Base-by-base conservation (phyloP, 257 asterid genomes). In the Petunia axillaris region DNA sequence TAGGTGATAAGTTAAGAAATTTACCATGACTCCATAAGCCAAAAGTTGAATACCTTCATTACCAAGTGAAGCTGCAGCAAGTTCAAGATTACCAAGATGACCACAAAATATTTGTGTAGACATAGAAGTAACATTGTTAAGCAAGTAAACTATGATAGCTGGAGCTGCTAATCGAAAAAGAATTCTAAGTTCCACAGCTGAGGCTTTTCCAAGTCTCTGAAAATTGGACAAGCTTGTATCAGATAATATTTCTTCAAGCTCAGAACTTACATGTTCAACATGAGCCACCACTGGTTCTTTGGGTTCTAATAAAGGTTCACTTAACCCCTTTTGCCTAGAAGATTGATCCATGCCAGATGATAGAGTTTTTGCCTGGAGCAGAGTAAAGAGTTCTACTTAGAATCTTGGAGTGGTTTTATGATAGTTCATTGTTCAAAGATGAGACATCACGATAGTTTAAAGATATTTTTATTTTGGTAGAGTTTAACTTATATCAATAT, bases 71-170 rank as follows among this genome's bases (percentile, higher is more conserved):
- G 87, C 80, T 53, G 89, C 90, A 39, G 90, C 88, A 0, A 87
- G 88, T 44, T 80, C 80, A 55, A 83, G 78, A 79, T 87, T 87
- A 6, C 90, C 85, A 3, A 87, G 83, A 76, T 87, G 90, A 1
- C 90, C 90, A 68, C 90, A 87, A 66, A 81, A 87, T 58, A 87
- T 84, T 77, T 85, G 90, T 4, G 90, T 83, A 1, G 90, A 87
- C 87, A 87, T 82, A n/a, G 89, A 85, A 46, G 81, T 77, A 2
- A 87, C 52, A 70, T 83, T 87, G 75, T 84, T 86, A 4, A 85
- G 87, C 86, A 85, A 80, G 79, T 85, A 82, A 38, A 85, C 86
- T 2, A 83, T 81, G 43, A 85, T 73, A 4, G 90, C 85, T 9
- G 90, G 90, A 2, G 87, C 90, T 35, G 90, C 90, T 6, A 87